Evolutionary conservation across 345 rosid genomes (phyloP), one percentile per base, ranked within the genome.

Genomic region (Linum lewisii): DNA sequence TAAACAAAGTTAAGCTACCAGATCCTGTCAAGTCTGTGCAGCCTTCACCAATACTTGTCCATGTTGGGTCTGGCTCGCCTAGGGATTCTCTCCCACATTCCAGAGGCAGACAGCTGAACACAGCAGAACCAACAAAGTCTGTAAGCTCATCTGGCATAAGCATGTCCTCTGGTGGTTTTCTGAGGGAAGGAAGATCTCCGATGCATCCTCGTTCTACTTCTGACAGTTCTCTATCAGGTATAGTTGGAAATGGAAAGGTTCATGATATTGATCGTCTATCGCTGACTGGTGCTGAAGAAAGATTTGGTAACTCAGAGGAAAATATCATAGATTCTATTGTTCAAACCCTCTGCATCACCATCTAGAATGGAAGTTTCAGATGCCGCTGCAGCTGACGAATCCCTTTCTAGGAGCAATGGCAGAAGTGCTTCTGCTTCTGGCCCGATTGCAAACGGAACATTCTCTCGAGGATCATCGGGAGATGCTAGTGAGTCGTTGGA

Each of bases 1-100:
- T 82, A 26, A 90, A 94, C 66, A 73, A 90, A 63, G 96, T 94
- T 57, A 85, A 77, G 79, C 72, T 90, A 59, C 93, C 93, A 54
- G 97, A 87, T 79, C 87, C 93, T 16, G 55, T 63, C 50, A 83
- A 79, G 68, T 72, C 86, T 24, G 63, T 66, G 58, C 90, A 84
- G 78, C 73, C 78, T 13, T 76, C 70, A 7, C 85, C 84, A 29
- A 81, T 82, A 58, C 76, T 79, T 60, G 64, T 73, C 58, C 81
- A 79, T 58, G 67, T 78, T 9, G 86, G 86, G 51, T 78, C 88
- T 68, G 62, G 63, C 60, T 64, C 74, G 22, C 63, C 67, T 29
- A 65, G 59, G 78, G 69, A 70, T 54, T 61, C 78, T 75, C 86
- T n/a, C n/a, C n/a, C n/a, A n/a, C n/a, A n/a, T n/a, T n/a, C n/a